These are phyloP conservation scores for Microstegium vimineum DNA, from an alignment of 176 grass and related monocot species.

Conservation along the genomic window DNA sequence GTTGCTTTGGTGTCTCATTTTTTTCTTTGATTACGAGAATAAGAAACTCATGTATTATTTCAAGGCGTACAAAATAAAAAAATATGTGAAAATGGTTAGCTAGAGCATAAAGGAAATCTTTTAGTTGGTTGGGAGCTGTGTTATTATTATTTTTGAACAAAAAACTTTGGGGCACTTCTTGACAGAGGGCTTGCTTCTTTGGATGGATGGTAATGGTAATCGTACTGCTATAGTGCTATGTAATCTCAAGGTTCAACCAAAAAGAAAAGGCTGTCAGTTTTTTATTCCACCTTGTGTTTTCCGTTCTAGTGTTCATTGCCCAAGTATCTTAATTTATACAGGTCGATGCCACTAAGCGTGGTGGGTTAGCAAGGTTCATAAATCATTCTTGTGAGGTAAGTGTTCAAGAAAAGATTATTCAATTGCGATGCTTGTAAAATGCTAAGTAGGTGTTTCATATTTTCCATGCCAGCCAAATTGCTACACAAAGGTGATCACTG, in stretches of 20 bases:
- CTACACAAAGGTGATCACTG: conserved; percentile 93
- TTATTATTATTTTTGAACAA: not conserved
- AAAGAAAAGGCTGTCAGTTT: not conserved
- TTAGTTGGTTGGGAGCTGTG: conserved; percentile 2
- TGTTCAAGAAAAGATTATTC: conserved; percentile 21
- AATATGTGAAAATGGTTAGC: not conserved
- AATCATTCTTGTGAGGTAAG: conserved; percentile 97
- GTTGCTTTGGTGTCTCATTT: not conserved
- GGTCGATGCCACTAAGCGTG: conserved; percentile 96
- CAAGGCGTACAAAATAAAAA: not conserved
- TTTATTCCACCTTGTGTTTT: conserved; percentile 12
- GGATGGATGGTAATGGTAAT: not conserved
- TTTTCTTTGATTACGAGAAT: not conserved
- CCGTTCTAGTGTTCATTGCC: not conserved
- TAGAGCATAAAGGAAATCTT: not conserved
- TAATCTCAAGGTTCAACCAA: not conserved
- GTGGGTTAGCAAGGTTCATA: conserved; percentile 96
- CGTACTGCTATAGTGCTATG: not conserved
- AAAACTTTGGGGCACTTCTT: not conserved
- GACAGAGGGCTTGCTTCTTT: not conserved
- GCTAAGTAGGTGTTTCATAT: conserved; percentile 4
- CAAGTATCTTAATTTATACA: conserved; percentile 40
- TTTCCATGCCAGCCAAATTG: conserved; percentile 76
- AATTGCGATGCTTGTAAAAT: conserved; percentile 3
- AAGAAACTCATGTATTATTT: conserved; percentile 4